Evolutionary conservation across 1,284 basidiomycete genomes (phyloP).

Genomic region (Polyporus tsugae): DNA sequence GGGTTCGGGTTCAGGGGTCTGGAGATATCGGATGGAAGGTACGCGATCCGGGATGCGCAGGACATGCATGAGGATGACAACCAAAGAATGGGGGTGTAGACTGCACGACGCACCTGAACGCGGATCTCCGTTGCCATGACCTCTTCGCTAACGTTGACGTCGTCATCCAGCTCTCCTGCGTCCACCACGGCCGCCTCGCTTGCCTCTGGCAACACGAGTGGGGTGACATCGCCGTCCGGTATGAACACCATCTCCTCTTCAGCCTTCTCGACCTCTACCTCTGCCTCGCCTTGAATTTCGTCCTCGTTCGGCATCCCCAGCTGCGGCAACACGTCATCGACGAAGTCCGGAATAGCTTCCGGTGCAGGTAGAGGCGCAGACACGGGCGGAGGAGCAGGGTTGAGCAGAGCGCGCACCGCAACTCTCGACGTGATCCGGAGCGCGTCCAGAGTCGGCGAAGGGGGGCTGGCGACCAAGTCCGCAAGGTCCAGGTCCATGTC

Average conservation of each 20-base stretch:
- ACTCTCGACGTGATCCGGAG: conserved; percentile 29
- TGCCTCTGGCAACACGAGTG: conserved; percentile 12
- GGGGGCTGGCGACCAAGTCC: conserved; percentile 26
- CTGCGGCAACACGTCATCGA: neutral
- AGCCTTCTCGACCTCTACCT: neutral
- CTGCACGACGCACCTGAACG: conserved; percentile 6
- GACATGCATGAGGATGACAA: neutral
- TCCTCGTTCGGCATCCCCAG: neutral
- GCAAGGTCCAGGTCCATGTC: conserved; percentile 14
- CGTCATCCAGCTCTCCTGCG: neutral
- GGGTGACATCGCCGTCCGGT: conserved; percentile 20
- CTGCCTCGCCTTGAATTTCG: neutral
- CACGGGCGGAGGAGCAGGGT: conserved; percentile 18
- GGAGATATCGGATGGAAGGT: neutral
- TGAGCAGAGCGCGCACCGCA: conserved; percentile 25
- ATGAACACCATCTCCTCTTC: neutral
- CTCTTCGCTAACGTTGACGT: neutral
- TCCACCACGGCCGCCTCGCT: neutral
- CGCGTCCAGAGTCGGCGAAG: conserved; percentile 30
- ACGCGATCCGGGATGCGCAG: neutral
- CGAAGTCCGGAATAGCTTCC: neutral
- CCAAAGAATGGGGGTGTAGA: neutral
- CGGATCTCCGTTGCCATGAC: neutral
- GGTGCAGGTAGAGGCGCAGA: neutral
- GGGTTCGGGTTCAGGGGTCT: neutral